Conservation (phyloP, 2,329 filamentous ascomycete genomes). For the Xylaria sp. region DNA sequence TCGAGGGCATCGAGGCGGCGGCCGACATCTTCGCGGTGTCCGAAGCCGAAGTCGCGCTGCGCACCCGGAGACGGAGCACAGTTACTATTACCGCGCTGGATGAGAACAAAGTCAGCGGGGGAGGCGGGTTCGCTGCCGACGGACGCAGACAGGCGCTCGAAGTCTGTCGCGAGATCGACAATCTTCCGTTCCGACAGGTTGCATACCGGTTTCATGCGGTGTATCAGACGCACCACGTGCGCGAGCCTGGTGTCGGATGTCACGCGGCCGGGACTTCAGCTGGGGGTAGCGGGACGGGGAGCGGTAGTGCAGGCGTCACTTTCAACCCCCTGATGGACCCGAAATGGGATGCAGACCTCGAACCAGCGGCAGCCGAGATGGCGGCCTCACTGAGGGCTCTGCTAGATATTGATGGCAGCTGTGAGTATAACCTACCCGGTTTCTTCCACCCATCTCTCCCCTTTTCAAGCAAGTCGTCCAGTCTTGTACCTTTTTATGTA, state of each 20-base stretch:
- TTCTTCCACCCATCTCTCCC: too few species aligned
- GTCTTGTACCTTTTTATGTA: too few species aligned
- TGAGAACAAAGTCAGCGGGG: conserved; percentile 21
- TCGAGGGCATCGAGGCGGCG: conserved; percentile 66
- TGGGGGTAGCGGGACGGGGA: not conserved
- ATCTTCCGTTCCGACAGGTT: conserved; percentile 70
- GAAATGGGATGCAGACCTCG: conserved; percentile 57
- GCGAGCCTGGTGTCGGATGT: conserved; percentile 54
- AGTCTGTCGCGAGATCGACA: conserved; percentile 64
- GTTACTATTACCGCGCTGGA: conserved; percentile 17
- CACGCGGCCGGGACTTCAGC: not conserved
- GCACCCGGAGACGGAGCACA: conserved; percentile 46
- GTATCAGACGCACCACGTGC: conserved; percentile 65
- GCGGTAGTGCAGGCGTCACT: conserved; percentile 42
- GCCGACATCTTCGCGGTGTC: conserved; percentile 64
- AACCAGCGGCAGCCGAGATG: conserved; percentile 59
- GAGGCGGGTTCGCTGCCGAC: conserved; percentile 47
- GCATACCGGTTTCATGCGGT: conserved; percentile 70
- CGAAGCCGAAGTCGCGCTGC: conserved; percentile 62
- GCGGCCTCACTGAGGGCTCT: conserved; percentile 56
- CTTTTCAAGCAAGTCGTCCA: too few species aligned
- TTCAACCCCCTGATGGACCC: conserved; percentile 67
- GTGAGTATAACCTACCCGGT: conserved; percentile 52
- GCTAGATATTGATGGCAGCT: conserved; percentile 56
- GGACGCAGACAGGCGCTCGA: conserved; percentile 58